These are phyloP conservation scores for Fusarium sacchari DNA, from an alignment of 2,329 filamentous ascomycete genomes.

Conservation along the genomic window DNA sequence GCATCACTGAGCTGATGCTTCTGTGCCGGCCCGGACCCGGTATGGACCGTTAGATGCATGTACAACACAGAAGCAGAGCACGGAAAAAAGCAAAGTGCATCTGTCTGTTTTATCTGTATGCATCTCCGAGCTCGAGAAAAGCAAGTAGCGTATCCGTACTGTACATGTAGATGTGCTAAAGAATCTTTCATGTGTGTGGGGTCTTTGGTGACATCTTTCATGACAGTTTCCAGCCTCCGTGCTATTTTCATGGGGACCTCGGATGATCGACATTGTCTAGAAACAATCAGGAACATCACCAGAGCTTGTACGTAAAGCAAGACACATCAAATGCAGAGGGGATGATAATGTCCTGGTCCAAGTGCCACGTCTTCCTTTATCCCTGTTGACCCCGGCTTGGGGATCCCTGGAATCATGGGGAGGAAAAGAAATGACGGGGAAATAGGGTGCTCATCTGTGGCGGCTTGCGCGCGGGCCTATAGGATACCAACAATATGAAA, in stretches of 20 bases:
- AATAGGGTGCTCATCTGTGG: constrained; percentile 10
- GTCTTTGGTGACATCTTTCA: neutral
- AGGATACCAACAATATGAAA: neutral
- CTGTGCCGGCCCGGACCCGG: constrained; percentile 30
- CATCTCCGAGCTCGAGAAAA: neutral
- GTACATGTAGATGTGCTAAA: neutral
- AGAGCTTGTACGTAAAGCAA: constrained; percentile 18
- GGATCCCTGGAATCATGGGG: constrained; percentile 1
- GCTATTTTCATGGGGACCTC: neutral
- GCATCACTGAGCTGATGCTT: constrained; percentile 14
- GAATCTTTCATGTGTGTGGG: constrained; percentile 11
- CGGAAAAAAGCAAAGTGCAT: constrained; percentile 3
- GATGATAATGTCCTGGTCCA: neutral
- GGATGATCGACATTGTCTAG: neutral
- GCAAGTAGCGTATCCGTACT: neutral
- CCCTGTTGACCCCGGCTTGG: constrained; percentile 9
- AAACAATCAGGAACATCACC: neutral
- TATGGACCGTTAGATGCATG: neutral
- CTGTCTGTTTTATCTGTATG: neutral
- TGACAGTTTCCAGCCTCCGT: neutral
- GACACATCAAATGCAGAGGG: constrained; percentile 9
- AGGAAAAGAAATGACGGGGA: constrained; percentile 18
- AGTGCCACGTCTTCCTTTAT: constrained; percentile 19
- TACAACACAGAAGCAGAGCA: constrained; percentile 1
- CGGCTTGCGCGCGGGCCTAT: neutral